Evolutionary conservation across 768 basidiomycete genomes (phyloP), one percentile per base, ranked within the genome.

Genomic region (Grammothele lineata): DNA sequence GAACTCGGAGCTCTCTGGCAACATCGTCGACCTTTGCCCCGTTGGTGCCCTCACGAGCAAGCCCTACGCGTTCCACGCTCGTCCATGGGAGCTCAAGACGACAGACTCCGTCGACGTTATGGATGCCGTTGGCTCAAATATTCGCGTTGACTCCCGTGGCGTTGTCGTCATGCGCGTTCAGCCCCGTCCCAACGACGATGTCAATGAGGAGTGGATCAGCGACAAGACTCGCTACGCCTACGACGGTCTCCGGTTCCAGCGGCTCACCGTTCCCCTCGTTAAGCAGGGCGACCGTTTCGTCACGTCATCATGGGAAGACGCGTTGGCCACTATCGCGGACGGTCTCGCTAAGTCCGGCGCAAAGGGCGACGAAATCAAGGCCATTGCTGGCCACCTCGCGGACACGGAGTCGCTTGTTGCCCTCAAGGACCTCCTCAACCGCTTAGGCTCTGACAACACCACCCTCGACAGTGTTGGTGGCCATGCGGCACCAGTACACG

Each of bases 161-260:
- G 87, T 95, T 4, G 83, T 91, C 65, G 95, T 98, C 53, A 98
- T 98, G 94, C 85, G 96, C 40, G 78, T 99, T 57, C 93, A 96
- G 62, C 96, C 96, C 1, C 80, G 88, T 60, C 89, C 91, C 40
- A 98, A 97, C 64, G 96, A 98, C 66, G 90, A 96, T 56, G 85
- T 99, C 54, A 99, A 99, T 66, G 96, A 99, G 72, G 96, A 99
- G 67, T 98, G 96, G 96, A 95, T 99, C 65, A 92, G 80, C 66
- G 96, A 99, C 77, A 99, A 99, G 78, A 93, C 95, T 2, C 88
- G 96, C 47, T 93, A 92, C 66, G 89, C 95, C 1, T 88, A 93
- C 66, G 96, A 99, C 59, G 96, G 96, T 9, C 78, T 99, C 25
- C 83, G 82, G 60, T 95, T 92, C 76, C 96, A 99, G 66, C 87